A percentile compares a stretch with the other conserved stretches of the same genome.
These are phyloP conservation scores for Phlebiopsis flavidoalba DNA, from an alignment of 768 basidiomycete species.

Conservation along the genomic window DNA sequence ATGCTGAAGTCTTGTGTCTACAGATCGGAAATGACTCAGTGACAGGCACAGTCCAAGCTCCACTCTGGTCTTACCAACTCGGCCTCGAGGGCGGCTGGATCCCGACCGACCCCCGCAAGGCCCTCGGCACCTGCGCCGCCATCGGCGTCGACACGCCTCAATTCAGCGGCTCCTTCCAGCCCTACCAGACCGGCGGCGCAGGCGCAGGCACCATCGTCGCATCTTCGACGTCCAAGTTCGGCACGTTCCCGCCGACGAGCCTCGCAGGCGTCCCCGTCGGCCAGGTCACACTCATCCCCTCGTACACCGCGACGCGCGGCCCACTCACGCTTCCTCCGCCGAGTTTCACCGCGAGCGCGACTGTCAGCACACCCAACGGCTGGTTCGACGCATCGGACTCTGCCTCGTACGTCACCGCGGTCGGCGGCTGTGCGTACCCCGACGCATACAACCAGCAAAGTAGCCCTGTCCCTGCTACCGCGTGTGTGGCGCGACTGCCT, in stretches of 20 bases:
- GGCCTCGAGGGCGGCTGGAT: constrained; percentile 72
- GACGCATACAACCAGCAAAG: constrained; percentile 51
- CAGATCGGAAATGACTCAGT: constrained; percentile 51
- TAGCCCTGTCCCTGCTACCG: constrained; percentile 13
- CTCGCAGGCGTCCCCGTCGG: constrained; percentile 38
- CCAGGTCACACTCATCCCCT: constrained; percentile 41
- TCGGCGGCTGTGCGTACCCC: constrained; percentile 60
- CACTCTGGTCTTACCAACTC: constrained; percentile 68
- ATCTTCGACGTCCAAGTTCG: constrained; percentile 34
- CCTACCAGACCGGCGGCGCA: constrained; percentile 62
- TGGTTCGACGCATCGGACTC: constrained; percentile 51
- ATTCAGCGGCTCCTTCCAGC: constrained; percentile 49
- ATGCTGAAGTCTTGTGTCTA: neutral
- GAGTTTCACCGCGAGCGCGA: constrained; percentile 38
- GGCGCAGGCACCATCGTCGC: constrained; percentile 44
- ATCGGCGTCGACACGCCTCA: constrained; percentile 38
- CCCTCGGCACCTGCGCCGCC: constrained; percentile 55
- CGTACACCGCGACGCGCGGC: constrained; percentile 56
- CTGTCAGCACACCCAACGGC: constrained; percentile 43
- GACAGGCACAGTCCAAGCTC: constrained; percentile 40
- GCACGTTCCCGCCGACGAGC: constrained; percentile 48
- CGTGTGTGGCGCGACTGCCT: constrained; percentile 16
- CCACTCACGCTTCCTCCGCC: constrained; percentile 50
- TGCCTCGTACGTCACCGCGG: constrained; percentile 45
- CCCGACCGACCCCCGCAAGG: constrained; percentile 61